phyloP scores from a whole-genome alignment of 2,329 filamentous ascomycete species.

The Stemphylium vesicarium region DNA sequence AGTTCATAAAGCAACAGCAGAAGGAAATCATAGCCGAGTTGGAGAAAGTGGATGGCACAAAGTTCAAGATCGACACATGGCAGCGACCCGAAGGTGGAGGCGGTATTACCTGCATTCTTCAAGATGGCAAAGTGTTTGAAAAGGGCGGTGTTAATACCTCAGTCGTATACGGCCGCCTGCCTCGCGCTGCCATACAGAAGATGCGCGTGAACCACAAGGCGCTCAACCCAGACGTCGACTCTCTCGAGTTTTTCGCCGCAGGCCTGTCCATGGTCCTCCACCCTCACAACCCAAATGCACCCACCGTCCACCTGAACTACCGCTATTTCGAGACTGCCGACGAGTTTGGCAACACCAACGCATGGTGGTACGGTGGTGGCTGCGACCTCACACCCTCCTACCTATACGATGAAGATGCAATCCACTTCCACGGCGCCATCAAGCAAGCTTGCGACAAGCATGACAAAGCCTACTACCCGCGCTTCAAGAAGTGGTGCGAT shows the following conservation, averaged over 20 bases:
- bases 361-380: conserved; percentile 98
- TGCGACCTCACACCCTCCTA: conserved; percentile 93
- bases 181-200: conserved; percentile 76
- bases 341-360: conserved; percentile 77
- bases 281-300: conserved; percentile 93
- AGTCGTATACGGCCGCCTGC: conserved; percentile 90
- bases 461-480: conserved; percentile 87
- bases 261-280: conserved; percentile 93
- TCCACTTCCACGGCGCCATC: conserved; percentile 93
- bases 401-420: conserved; percentile 94
- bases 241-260: conserved; percentile 92
- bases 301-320: conserved; percentile 97
- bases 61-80: conserved; percentile 88
- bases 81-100: conserved; percentile 85
- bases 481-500: conserved; percentile 98
- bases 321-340: conserved; percentile 97
- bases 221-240: conserved; percentile 77
- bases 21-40: conserved; percentile 83
- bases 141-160: conserved; percentile 96
- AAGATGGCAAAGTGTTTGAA: conserved; percentile 96
- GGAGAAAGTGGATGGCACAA: conserved; percentile 80
- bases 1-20: conserved; percentile 93
- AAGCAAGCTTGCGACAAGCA: conserved; percentile 94
- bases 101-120: conserved; percentile 91
- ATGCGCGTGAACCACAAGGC: conserved; percentile 97